Evolutionary conservation across 2,329 filamentous ascomycete species (phyloP).

Genomic region (Plectosphaerella sp.): DNA sequence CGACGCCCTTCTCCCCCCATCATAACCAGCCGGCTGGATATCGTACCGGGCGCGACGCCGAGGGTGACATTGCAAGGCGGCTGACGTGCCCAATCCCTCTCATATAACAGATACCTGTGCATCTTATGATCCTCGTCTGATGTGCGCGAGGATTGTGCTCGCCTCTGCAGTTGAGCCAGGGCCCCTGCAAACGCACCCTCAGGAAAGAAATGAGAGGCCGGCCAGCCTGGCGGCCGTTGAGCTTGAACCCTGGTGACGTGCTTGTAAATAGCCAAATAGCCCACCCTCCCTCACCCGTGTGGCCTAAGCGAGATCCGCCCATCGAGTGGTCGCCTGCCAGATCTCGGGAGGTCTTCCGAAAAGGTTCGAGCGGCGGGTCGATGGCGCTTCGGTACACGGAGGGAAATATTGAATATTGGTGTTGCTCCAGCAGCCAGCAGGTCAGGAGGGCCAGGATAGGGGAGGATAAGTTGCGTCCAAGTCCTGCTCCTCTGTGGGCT

Average conservation of each 20-base stretch:
- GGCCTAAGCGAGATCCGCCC: not conserved
- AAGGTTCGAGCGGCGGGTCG: not conserved
- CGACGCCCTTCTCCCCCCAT: not conserved
- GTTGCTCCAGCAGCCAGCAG: too few species aligned
- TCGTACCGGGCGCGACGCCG: not conserved
- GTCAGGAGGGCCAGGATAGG: not conserved
- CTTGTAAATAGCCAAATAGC: not conserved
- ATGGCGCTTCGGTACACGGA: too few species aligned
- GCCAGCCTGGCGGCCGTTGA: not conserved
- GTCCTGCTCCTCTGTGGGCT: too few species aligned
- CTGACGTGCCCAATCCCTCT: not conserved
- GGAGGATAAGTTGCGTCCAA: too few species aligned
- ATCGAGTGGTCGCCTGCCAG: not conserved
- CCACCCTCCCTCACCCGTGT: not conserved
- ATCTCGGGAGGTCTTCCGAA: not conserved
- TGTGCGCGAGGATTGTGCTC: not conserved
- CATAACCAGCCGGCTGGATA: not conserved
- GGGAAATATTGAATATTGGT: too few species aligned
- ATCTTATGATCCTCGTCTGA: constrained; percentile 4
- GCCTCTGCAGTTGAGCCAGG: not conserved
- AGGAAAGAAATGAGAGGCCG: constrained; percentile 1
- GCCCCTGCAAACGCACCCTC: not conserved
- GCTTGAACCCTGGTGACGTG: not conserved
- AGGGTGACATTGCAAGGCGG: not conserved
- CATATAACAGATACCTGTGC: not conserved